phyloP scores from a whole-genome alignment of 768 basidiomycete genomes.

The Mycena epipterygia region DNA sequence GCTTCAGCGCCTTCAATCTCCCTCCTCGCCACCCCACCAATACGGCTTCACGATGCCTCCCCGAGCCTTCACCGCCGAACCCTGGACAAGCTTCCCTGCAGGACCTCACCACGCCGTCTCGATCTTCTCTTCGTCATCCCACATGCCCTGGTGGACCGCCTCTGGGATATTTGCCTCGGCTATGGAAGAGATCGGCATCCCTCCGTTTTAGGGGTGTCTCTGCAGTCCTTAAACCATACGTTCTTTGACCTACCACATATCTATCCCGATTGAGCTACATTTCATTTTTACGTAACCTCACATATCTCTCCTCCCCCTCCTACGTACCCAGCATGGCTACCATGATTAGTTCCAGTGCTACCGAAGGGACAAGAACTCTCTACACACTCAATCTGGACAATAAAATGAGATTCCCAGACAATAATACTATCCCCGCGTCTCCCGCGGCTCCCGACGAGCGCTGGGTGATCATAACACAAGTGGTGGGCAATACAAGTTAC shows the following conservation, averaged over 20 bases:
- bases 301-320: too few relatives aligned
- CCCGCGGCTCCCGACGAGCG: constrained; percentile 24
- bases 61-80: too few relatives aligned
- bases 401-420: constrained; percentile 18
- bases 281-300: too few relatives aligned
- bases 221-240: neutral
- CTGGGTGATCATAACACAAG: constrained; percentile 25
- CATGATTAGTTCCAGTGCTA: too few relatives aligned
- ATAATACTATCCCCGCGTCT: constrained; percentile 14
- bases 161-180: neutral
- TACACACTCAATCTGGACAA: constrained; percentile 27
- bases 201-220: neutral
- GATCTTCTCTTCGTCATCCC: neutral
- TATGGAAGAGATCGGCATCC: neutral
- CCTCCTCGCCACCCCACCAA: neutral
- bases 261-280: too few relatives aligned
- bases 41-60: neutral
- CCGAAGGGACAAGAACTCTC: neutral
- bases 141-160: constrained; percentile 11
- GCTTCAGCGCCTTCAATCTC: neutral
- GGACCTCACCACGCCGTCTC: neutral
- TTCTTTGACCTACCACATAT: too few relatives aligned
- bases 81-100: neutral
- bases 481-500: neutral
- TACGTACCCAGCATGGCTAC: too few relatives aligned